A percentile compares a stretch with the other conserved stretches of the same genome.
Conservation (phyloP, 257 asterid genomes). For the Solanum chiquidenum region DNA sequence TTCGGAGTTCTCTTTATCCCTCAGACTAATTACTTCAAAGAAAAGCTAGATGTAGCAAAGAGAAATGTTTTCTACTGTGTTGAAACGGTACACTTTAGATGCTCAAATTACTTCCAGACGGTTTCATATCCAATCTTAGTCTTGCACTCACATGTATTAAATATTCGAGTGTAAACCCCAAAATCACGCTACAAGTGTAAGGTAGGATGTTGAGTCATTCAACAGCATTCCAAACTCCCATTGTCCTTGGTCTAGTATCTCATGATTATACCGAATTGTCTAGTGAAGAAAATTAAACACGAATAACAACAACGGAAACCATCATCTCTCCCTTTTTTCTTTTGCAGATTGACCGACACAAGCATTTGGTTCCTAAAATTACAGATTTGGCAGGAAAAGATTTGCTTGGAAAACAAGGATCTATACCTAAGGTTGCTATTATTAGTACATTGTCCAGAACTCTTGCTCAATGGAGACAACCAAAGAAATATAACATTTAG, state of each 20-base stretch:
- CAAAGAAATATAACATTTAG: slow-evolving; percentile 70
- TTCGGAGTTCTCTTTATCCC: background rate
- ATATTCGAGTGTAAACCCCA: background rate
- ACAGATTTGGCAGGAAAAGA: slow-evolving; percentile 95
- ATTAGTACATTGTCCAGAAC: slow-evolving; percentile 54
- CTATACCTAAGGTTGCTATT: slow-evolving; percentile 42
- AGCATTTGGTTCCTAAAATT: slow-evolving; percentile 78
- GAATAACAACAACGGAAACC: background rate
- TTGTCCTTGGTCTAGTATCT: background rate
- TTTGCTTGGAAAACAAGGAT: slow-evolving; percentile 71
- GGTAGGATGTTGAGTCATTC: background rate
- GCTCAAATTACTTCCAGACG: background rate
- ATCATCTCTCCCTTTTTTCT: background rate
- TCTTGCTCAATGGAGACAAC: slow-evolving; percentile 58
- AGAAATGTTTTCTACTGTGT: background rate
- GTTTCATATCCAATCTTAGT: background rate
- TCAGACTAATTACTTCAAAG: background rate
- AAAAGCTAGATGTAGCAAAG: background rate
- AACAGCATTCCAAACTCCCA: background rate
- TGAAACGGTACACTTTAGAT: background rate
- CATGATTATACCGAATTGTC: background rate
- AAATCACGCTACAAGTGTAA: background rate
- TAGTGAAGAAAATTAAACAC: background rate
- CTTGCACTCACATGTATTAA: background rate
- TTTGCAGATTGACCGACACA: slow-evolving; percentile 86